Evolutionary conservation across 805 yeast species (phyloP), one percentile per base, ranked within the genome.

Genomic region (Metschnikowia corniflorae): DNA sequence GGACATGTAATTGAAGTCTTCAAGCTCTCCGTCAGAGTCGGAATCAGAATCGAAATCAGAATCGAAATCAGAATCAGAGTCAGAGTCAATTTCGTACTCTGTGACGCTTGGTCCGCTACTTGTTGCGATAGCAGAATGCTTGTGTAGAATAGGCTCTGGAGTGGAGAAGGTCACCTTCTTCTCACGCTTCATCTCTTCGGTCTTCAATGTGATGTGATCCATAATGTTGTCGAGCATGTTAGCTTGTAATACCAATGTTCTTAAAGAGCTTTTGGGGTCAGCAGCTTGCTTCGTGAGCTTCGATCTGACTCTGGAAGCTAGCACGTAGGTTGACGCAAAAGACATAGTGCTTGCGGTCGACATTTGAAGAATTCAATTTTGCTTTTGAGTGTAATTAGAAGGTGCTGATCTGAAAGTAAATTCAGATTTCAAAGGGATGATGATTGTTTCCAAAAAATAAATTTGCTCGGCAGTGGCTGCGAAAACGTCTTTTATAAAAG

Each of bases 211-310:
- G 24, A 75, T 60, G 37, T 62, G 62, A 50, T 76, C 85, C 74
- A 82, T 78, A 35, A 82, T 54, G 43, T 65, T 69, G 52, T 82
- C 88, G 44, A 82, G 68, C 65, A 82, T 61, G 55, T 82, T 82
- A 15, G 88, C 87, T 57, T 82, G 88, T 26, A 78, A 70, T 3
- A 82, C 86, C 26, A 82, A 66, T 33, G 67, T 61, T 32, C 84
- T 67, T 33, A 82, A 65, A 36, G 77, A 63, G 21, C 80, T 73
- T 48, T 78, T 81, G 10, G 73, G 71, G 44, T 70, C 69, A 17
- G 73, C 57, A 5, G 86, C 85, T 49, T 81, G 85, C 37, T 60
- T 65, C 29, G 84, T 77, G 17, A 82, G 70, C 61, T 80, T 82
- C 14, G 69, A 50, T 52, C 82, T 77, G 23, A 82, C 89, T 48